A percentile compares a stretch with the other conserved stretches of the same genome.
These are phyloP conservation scores for Xylaria acuta DNA, from an alignment of 495 filamentous ascomycete species.

Conservation along the genomic window DNA sequence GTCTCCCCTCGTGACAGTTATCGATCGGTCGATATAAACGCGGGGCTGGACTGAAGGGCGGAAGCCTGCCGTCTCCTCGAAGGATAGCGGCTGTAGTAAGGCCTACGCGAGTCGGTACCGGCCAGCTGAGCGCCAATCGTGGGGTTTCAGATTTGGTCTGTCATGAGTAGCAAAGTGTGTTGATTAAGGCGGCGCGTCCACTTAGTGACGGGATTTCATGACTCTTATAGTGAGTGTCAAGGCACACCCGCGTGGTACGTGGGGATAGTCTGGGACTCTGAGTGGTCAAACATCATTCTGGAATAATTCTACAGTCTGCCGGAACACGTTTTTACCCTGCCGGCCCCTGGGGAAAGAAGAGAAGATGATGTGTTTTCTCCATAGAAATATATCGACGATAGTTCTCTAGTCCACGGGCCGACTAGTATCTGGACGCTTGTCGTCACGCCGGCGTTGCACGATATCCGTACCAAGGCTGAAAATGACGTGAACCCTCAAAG, in stretches of 20 bases:
- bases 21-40: not conserved
- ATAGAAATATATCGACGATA: not conserved
- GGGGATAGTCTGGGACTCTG: not conserved
- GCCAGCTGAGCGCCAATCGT: not conserved
- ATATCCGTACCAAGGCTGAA: not conserved
- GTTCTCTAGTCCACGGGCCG: not conserved
- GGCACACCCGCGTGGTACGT: slow-evolving; percentile 11
- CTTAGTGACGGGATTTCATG: not conserved
- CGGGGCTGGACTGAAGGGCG: not conserved
- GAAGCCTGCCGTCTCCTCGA: not conserved
- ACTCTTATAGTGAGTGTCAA: slow-evolving; percentile 5
- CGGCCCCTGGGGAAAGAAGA: not conserved
- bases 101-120: not conserved
- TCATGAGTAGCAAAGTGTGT: slow-evolving; percentile 12
- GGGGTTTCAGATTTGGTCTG: not conserved
- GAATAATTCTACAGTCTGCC: slow-evolving; percentile 3
- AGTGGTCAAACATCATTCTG: not conserved
- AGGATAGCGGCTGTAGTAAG: not conserved
- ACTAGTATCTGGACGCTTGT: not conserved
- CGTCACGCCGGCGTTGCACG: not conserved
- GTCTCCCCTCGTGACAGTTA: not conserved
- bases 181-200: slow-evolving; percentile 1
- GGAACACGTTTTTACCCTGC: not conserved
- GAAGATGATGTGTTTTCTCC: not conserved
- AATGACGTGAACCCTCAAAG: not conserved